Conservation (phyloP, 305 asterid genomes). For the Euphrasia arctica region DNA sequence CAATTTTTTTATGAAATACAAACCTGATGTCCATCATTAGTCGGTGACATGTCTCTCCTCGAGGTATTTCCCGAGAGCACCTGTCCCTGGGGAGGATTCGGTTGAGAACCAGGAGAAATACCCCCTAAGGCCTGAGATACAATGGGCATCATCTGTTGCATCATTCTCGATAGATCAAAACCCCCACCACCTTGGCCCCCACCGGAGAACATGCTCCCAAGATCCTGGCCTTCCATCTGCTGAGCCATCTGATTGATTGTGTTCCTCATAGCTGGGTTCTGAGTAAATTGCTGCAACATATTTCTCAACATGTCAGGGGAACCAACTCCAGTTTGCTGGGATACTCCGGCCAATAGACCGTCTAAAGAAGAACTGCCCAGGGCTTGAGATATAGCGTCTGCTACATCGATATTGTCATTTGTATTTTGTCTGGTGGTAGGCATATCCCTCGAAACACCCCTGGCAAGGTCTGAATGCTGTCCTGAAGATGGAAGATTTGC, state of each 20-base stretch:
- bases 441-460: conserved; percentile 27
- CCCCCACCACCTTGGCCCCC: conserved; percentile 60
- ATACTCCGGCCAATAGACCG: conserved; percentile 71
- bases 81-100: conserved; percentile 29
- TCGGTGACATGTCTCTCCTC: conserved; percentile 28
- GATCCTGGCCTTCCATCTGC: conserved; percentile 68
- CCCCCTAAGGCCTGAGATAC: conserved; percentile 93
- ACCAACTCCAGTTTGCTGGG: conserved; percentile 88
- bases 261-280: conserved; percentile 74
- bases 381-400: conserved; percentile 64
- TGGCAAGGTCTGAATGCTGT: conserved; percentile 26
- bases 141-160: conserved; percentile 97
- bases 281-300: conserved; percentile 75
- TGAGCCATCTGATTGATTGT: conserved; percentile 84
- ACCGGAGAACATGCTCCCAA: conserved; percentile 68
- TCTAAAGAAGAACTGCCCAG: conserved; percentile 70
- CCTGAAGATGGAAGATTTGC: conserved; percentile 31
- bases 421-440: conserved; percentile 33
- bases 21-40: conserved; percentile 47
- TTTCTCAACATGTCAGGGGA: conserved; percentile 79
- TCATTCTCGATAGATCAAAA: conserved; percentile 75
- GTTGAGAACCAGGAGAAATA: conserved; percentile 41
- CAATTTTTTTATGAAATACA: conserved; percentile 20
- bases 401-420: conserved; percentile 39
- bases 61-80: conserved; percentile 28